These are phyloP conservation scores for Pseudonitzschia multiseries DNA, from an alignment of 108 stramenopile genomes.

Conservation along the genomic window DNA sequence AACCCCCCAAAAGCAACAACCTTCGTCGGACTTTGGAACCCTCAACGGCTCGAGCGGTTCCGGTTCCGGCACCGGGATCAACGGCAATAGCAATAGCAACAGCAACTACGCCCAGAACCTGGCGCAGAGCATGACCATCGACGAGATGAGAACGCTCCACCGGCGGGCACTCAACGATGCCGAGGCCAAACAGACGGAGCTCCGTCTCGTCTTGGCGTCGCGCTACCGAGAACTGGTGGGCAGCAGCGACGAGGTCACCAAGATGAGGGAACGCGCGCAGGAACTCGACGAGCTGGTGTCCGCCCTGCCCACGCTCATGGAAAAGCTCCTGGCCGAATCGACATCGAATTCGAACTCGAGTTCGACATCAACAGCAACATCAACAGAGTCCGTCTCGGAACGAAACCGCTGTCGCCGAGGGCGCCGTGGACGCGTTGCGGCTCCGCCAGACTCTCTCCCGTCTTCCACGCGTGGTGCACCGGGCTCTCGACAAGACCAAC, in stretches of 20 bases:
- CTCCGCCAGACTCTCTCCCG: constrained; percentile 47
- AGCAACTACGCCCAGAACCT: constrained; percentile 40
- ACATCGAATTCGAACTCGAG: background rate
- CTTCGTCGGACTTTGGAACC: too few species aligned
- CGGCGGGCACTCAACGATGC: constrained; percentile 69
- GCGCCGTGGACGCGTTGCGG: background rate
- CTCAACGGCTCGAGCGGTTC: too few species aligned
- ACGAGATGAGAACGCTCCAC: constrained; percentile 85
- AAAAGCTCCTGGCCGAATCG: constrained; percentile 38
- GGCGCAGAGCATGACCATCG: constrained; percentile 72
- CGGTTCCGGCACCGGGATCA: too few species aligned
- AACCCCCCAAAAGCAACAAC: constrained; percentile 4
- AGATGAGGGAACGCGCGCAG: constrained; percentile 76
- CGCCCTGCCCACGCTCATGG: constrained; percentile 63
- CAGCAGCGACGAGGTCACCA: constrained; percentile 78
- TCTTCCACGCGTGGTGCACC: constrained; percentile 68
- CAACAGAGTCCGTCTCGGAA: background rate
- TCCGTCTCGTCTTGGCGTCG: constrained; percentile 79
- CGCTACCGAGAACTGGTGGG: constrained; percentile 88
- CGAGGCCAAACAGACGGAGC: constrained; percentile 84
- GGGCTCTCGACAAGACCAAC: constrained; percentile 61
- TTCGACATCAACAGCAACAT: background rate
- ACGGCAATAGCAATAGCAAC: background rate
- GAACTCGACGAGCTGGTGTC: constrained; percentile 71
- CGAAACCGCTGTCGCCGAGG: constrained; percentile 5